A percentile compares a stretch with the other conserved stretches of the same genome.
These are phyloP conservation scores for Lentinula guzmanii DNA, from an alignment of 768 basidiomycete species.

Conservation along the genomic window DNA sequence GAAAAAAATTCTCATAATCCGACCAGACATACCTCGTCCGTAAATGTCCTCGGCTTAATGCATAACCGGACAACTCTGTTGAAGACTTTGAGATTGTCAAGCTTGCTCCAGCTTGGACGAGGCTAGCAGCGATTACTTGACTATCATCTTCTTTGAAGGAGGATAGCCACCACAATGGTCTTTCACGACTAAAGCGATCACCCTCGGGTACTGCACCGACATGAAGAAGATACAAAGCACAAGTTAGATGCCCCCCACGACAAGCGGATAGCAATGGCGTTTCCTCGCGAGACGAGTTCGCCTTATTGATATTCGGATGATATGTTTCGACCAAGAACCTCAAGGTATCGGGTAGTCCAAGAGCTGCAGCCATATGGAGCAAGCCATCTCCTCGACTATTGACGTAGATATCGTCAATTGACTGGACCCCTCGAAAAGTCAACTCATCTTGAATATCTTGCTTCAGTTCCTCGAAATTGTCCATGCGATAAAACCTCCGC, in stretches of 20 bases:
- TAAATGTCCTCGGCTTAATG: background rate
- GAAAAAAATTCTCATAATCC: slow-evolving; percentile 7
- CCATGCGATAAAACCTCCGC: background rate
- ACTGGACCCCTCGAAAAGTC: background rate
- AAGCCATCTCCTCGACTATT: slow-evolving; percentile 9
- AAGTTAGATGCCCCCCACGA: slow-evolving; percentile 4
- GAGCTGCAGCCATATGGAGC: slow-evolving; percentile 8
- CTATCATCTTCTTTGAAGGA: slow-evolving; percentile 4
- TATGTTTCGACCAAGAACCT: slow-evolving; percentile 6
- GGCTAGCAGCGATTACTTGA: background rate
- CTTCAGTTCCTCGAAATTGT: background rate
- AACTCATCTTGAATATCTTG: slow-evolving; percentile 7
- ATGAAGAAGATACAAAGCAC: slow-evolving; percentile 6
- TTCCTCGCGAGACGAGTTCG: slow-evolving; percentile 1
- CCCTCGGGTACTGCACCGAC: slow-evolving; percentile 4
- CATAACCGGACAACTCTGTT: background rate
- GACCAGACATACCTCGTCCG: background rate
- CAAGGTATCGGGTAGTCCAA: background rate
- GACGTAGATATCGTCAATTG: slow-evolving; percentile 9
- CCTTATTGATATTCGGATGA: slow-evolving; percentile 1
- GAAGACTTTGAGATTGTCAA: background rate
- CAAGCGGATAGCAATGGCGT: slow-evolving; percentile 8
- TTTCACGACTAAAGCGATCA: background rate
- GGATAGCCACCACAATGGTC: slow-evolving; percentile 7
- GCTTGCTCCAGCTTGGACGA: background rate